A percentile compares a stretch with the other conserved stretches of the same genome.
Evolutionary conservation across 1,284 basidiomycete species (phyloP).

Genomic region (Neonothopanus nambi): DNA sequence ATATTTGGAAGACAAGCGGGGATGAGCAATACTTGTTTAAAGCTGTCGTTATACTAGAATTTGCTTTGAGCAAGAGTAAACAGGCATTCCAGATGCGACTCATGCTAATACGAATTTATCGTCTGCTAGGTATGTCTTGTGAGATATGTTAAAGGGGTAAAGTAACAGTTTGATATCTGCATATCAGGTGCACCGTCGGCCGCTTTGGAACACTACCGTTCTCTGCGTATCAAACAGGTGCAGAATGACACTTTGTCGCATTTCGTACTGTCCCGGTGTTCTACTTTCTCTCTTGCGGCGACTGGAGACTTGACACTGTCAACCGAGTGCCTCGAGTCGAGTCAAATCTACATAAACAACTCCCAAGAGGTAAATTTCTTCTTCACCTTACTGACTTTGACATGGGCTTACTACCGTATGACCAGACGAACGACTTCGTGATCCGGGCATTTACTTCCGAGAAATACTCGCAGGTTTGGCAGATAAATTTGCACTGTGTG

Average conservation of each 20-base stretch:
- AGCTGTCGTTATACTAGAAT: slow-evolving; percentile 69
- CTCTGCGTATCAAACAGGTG: slow-evolving; percentile 76
- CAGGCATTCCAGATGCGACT: slow-evolving; percentile 77
- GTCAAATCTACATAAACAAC: slow-evolving; percentile 76
- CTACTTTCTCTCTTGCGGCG: slow-evolving; percentile 75
- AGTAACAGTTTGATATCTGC: slow-evolving; percentile 4
- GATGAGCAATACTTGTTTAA: slow-evolving; percentile 62
- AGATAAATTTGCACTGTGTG: neutral
- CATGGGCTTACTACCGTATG: slow-evolving; percentile 12
- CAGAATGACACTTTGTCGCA: slow-evolving; percentile 87
- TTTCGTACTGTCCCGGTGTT: slow-evolving; percentile 72
- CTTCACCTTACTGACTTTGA: slow-evolving; percentile 6
- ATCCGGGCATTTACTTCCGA: slow-evolving; percentile 74
- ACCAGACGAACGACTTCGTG: slow-evolving; percentile 76
- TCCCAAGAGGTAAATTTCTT: slow-evolving; percentile 60
- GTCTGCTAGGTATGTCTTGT: slow-evolving; percentile 63
- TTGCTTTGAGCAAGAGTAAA: slow-evolving; percentile 69
- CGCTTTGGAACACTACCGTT: slow-evolving; percentile 75
- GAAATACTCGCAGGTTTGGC: slow-evolving; percentile 73
- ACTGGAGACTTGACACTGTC: slow-evolving; percentile 70
- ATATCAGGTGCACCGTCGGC: slow-evolving; percentile 62
- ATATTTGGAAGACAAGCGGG: slow-evolving; percentile 56
- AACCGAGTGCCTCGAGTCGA: slow-evolving; percentile 74
- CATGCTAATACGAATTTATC: slow-evolving; percentile 76
- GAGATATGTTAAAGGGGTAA: slow-evolving; percentile 11